Percentiles rank a stretch among this genome's conserved stretches.
Conservation (phyloP, 331 rosid species). For the Spiraea crenata region DNA sequence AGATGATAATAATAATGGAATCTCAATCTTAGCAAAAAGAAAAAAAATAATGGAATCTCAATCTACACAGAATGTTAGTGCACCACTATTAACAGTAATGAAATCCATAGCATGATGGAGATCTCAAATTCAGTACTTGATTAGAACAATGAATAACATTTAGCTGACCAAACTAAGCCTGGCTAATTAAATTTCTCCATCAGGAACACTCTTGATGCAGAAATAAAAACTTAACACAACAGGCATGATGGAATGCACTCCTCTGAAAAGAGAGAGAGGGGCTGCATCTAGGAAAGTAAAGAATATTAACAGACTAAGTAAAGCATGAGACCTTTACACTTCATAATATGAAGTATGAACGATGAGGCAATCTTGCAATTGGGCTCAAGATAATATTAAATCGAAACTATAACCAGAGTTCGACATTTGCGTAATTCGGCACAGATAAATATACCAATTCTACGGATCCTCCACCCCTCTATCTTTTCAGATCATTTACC, state of each 20-base stretch:
- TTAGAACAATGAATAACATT: neutral
- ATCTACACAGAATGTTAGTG: neutral
- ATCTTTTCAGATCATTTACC: neutral
- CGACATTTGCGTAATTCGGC: neutral
- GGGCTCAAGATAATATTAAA: neutral
- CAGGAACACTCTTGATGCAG: neutral
- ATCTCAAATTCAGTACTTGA: neutral
- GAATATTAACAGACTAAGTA: too few species aligned
- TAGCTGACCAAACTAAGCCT: neutral
- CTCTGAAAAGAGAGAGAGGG: neutral
- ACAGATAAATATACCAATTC: neutral
- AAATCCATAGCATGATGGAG: neutral
- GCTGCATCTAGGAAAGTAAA: neutral
- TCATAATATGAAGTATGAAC: neutral
- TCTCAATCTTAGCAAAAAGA: neutral
- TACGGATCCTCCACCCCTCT: neutral
- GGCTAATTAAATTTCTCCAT: neutral
- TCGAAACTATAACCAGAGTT: neutral
- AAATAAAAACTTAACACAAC: neutral
- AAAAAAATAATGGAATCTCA: neutral
- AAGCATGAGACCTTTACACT: neutral
- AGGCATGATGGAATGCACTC: neutral
- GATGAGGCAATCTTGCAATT: neutral
- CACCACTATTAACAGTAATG: neutral
- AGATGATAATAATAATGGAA: neutral